These are phyloP conservation scores for Vachellia pachyceras DNA, from an alignment of 306 rosid species.

Conservation along the genomic window DNA sequence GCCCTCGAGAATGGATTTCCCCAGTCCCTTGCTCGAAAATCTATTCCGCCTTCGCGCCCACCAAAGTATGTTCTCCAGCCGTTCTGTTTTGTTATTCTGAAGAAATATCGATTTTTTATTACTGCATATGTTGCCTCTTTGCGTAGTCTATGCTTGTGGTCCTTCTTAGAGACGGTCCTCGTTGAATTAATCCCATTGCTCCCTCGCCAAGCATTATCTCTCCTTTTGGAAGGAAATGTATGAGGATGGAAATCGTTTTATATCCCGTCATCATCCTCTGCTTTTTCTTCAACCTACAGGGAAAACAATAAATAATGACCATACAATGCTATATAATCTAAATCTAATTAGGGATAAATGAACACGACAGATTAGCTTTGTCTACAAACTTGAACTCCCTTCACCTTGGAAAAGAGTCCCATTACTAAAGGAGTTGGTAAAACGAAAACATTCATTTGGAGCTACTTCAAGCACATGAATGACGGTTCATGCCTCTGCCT, in stretches of 20 bases:
- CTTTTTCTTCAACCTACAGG: not conserved
- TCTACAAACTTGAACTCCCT: not conserved
- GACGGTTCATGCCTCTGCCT: not conserved
- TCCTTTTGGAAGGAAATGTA: not conserved
- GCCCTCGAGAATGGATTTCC: constrained; percentile 46
- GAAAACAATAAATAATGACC: not conserved
- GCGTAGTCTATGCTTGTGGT: not conserved
- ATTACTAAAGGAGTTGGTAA: not conserved
- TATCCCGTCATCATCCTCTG: not conserved
- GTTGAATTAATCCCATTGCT: not conserved
- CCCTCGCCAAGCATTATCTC: not conserved
- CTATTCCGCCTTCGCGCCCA: constrained; percentile 52
- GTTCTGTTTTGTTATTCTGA: not conserved
- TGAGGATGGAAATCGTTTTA: not conserved
- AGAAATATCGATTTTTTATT: not conserved
- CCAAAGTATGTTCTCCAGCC: constrained; percentile 47
- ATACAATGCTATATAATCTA: not conserved
- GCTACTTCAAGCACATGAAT: constrained; percentile 2
- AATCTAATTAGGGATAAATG: not conserved
- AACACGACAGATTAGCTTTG: not conserved
- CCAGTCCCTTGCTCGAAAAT: constrained; percentile 53
- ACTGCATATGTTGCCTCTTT: not conserved
- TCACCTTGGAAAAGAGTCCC: not conserved
- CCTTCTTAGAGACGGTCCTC: not conserved
- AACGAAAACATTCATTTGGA: not conserved